A percentile compares a stretch with the other conserved stretches of the same genome.
Conservation (phyloP, 257 asterid genomes). For the Avicennia marina region DNA sequence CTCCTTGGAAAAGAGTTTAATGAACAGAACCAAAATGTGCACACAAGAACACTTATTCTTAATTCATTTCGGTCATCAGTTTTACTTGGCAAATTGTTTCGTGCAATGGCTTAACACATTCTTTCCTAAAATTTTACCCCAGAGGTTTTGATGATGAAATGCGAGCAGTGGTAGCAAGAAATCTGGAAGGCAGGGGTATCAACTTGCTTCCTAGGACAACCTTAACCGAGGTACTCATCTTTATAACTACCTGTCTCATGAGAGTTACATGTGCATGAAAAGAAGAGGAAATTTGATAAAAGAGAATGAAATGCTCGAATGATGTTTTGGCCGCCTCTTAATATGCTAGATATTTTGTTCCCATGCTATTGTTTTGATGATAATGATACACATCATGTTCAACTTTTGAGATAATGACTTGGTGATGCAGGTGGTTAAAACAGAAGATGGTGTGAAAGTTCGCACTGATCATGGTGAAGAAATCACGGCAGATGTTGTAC, state of each 20-base stretch:
- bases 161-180: constrained; percentile 87
- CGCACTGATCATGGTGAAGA: constrained; percentile 82
- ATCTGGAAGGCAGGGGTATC: constrained; percentile 96
- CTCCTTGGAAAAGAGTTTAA: too few species aligned
- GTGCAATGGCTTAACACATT: not conserved
- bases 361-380: not conserved
- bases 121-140: constrained; percentile 12
- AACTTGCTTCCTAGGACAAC: constrained; percentile 73
- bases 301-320: not conserved
- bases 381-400: too few species aligned
- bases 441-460: constrained; percentile 74
- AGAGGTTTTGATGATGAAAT: constrained; percentile 98
- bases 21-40: not conserved
- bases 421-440: constrained; percentile 66
- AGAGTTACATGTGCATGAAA: not conserved
- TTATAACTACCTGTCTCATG: not conserved
- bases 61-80: not conserved
- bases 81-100: too few species aligned
- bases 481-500: constrained; percentile 85
- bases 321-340: not conserved
- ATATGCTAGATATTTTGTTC: not conserved
- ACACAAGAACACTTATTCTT: not conserved
- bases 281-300: not conserved
- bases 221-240: constrained; percentile 63
- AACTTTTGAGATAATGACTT: not conserved